Evolutionary conservation across 2,329 filamentous ascomycete genomes (phyloP), one percentile per base, ranked within the genome.

Genomic region (Helminthosporium solani): DNA sequence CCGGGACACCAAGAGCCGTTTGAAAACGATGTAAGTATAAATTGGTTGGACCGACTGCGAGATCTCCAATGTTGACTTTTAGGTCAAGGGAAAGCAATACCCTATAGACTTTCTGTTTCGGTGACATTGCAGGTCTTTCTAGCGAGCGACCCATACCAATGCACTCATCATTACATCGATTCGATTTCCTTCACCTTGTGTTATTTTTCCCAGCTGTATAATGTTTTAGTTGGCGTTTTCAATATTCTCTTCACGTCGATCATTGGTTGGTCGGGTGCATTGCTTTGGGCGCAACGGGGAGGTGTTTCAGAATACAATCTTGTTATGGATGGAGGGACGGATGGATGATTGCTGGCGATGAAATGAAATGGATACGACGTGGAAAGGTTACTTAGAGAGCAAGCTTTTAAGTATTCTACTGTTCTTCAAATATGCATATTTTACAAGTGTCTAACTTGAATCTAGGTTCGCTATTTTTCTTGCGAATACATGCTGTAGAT

Each of bases 1-100:
- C 67, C 23, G 66, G 64, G 23, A 68, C 66, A 21, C 66, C 66
- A 19, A 52, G 60, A 46, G 57, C 56, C 25, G 8, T 41, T 23
- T 41, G 15, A 35, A 15, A 14, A 25, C 14, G 19, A 34, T 34
- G 40, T 42, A 42, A 5, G 40, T 41, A 27, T 9, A 18, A 27
- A 30, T 34, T 9, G 23, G 6, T 25, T 25, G 23, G 16, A 9
- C 15, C 7, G 3, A 15, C 5, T 35, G 25, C 18, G 18, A 2
- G 20, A n/a, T n/a, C 9, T 11, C 11, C 28, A 12, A n/a, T 31
- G 28, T 31, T 35, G 15, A 35, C n/a, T 19, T 34, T n/a, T 11
- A n/a, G 12, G 12, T 28, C 12, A 31, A 25, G 11, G 20, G 15
- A 44, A 4, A 33, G 20, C 35, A 30, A 44, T 44, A 44, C 41